Base-by-base conservation (phyloP, 2,329 filamentous ascomycete genomes). In the Alternaria brassicicola region DNA sequence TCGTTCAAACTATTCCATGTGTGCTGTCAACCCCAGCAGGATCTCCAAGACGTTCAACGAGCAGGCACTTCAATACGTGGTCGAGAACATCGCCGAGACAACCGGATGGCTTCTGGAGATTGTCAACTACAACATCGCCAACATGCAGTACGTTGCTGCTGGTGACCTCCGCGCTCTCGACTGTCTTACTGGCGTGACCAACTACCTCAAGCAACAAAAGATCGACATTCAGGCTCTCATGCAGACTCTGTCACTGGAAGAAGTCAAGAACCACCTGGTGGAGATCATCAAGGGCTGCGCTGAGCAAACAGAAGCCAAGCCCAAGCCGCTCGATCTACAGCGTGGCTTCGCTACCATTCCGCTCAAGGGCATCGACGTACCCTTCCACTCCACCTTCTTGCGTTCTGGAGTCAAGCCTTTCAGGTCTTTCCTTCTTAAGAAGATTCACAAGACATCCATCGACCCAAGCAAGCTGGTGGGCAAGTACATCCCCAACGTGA, bases 31-130 rank as follows among this genome's bases (percentile, higher is more conserved):
- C 83, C 95, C 95, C 33, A 97, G 93, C 83, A 89, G 95, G 65
- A 97, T 99, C 78, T 96, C 92, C 74, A 97, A 96, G 86, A 97
- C 93, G 1, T 99, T 99, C 86, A 97, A 96, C 81, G 95, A 99
- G 81, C 91, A 95, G 78, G 95, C 95, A 39, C 85, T 99, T 65
- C 93, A 97, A 76, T 99, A 97, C 75, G 93, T 99, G 35, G 94
- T 98, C 23, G 92, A 92, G 84, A 97, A 92, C 81, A 95, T 99
- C 70, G 85, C 93, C 0, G 93, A 97, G 78, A 89, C 92, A 78
- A 98, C 95, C 6, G 89, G 89, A 60, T 99, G 96, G 96, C 85
- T 99, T 39, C 81, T 99, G 64, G 95, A 99, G 81, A 98, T 99
- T 84, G 95, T 99, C 86, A 99, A 99, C 85, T 96, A 95, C 78